These are phyloP conservation scores for Rutstroemia sp. DNA, from an alignment of 2,329 filamentous ascomycete genomes.

Conservation along the genomic window DNA sequence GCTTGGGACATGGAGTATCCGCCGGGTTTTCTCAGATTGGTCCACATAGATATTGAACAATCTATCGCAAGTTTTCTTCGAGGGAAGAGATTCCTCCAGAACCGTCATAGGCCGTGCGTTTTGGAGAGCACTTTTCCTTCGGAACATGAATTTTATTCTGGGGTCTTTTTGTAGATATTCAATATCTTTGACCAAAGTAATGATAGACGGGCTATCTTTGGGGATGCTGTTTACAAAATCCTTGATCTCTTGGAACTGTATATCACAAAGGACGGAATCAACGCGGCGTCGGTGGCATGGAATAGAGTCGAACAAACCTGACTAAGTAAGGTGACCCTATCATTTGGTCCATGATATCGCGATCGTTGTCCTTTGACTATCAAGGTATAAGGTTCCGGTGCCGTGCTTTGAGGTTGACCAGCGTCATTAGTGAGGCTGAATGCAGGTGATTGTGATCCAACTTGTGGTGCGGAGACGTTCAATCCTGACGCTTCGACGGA, in stretches of 20 bases:
- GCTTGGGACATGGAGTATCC: conserved; percentile 36
- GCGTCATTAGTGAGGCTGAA: background rate
- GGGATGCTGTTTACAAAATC: conserved; percentile 7
- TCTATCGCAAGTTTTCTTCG: conserved; percentile 8
- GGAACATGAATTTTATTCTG: conserved; percentile 1
- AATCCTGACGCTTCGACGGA: background rate
- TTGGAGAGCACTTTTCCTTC: conserved; percentile 6
- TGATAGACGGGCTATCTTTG: background rate
- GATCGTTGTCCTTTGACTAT: conserved; percentile 2
- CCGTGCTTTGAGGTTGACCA: background rate
- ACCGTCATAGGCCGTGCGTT: background rate
- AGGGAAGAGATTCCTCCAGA: conserved; percentile 9
- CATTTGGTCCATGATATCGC: conserved; percentile 10
- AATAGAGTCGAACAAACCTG: background rate
- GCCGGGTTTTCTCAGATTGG: conserved; percentile 35
- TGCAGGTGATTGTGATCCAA: background rate
- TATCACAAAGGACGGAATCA: background rate
- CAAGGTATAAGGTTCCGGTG: background rate
- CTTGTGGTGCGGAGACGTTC: background rate
- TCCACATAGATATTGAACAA: conserved; percentile 33
- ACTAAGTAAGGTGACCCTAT: conserved; percentile 4
- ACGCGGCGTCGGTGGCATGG: background rate
- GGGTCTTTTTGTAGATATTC: conserved; percentile 10
- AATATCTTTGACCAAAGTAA: conserved; percentile 6
- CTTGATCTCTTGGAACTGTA: conserved; percentile 3